A percentile compares a stretch with the other conserved stretches of the same genome.
These are phyloP conservation scores for Colletotrichum sp. DNA, from an alignment of 2,329 filamentous ascomycete species.

Conservation along the genomic window DNA sequence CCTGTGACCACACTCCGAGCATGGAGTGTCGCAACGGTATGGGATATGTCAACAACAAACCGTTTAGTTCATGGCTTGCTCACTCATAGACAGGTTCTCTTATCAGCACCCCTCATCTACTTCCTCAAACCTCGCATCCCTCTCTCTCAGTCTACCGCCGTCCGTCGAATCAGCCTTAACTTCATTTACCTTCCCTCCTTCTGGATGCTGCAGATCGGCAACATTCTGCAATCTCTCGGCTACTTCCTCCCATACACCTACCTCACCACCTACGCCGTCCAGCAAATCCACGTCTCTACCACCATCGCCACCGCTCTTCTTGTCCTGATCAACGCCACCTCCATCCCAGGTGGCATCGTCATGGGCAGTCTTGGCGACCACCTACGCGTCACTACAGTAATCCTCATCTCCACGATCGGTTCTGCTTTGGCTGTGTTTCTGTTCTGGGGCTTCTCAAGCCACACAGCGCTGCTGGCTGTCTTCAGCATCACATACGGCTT, in stretches of 20 bases:
- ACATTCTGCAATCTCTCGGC: neutral
- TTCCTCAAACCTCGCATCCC: neutral
- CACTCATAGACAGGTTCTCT: accelerated
- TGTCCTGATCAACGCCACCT: neutral
- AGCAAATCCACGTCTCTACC: neutral
- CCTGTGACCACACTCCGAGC: accelerated
- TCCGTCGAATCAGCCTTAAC: neutral
- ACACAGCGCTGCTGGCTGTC: neutral
- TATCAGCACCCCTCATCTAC: neutral
- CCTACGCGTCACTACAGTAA: neutral
- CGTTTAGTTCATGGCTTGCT: neutral
- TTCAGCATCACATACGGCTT: neutral
- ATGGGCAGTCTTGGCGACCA: neutral
- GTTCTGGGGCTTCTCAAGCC: neutral
- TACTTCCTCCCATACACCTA: neutral
- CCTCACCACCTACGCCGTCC: neutral
- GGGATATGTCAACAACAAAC: neutral
- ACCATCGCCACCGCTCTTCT: neutral
- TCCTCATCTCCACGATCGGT: neutral
- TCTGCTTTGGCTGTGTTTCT: neutral
- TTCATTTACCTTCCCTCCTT: neutral
- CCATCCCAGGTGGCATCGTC: neutral
- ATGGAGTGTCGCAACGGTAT: neutral
- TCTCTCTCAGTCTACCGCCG: neutral
- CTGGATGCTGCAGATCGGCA: neutral